Percentiles rank a stretch among this genome's conserved stretches.
These are phyloP conservation scores for Wallacemonas sp. DNA, from an alignment of 208 protist species.

Conservation along the genomic window DNA sequence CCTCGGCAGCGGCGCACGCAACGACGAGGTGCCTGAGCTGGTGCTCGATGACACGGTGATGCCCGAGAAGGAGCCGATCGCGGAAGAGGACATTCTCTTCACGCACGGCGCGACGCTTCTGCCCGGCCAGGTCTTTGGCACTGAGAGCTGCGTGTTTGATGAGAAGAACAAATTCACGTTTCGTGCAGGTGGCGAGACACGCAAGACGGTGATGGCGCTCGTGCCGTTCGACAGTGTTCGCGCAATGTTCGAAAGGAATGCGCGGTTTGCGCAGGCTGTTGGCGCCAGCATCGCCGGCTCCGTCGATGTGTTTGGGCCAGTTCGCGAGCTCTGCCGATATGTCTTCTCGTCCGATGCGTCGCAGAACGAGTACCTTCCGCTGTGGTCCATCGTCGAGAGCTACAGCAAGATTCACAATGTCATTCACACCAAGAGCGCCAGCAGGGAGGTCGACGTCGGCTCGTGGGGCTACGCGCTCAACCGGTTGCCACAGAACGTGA, in stretches of 20 bases:
- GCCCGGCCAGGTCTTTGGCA: constrained; percentile 69
- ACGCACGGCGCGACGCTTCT: constrained; percentile 56
- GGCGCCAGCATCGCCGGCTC: constrained; percentile 52
- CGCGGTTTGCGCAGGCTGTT: constrained; percentile 67
- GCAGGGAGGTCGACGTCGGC: constrained; percentile 75
- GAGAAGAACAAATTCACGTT: constrained; percentile 49
- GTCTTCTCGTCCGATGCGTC: constrained; percentile 65
- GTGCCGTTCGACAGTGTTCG: constrained; percentile 52
- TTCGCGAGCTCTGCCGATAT: constrained; percentile 80
- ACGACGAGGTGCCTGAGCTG: constrained; percentile 12
- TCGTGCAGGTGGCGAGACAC: constrained; percentile 41
- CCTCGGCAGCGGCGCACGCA: not conserved
- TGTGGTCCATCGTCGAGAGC: constrained; percentile 80
- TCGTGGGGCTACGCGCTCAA: constrained; percentile 87
- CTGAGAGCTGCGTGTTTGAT: constrained; percentile 71
- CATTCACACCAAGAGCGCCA: constrained; percentile 84
- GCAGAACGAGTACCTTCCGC: constrained; percentile 80
- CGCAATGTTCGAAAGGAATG: constrained; percentile 40
- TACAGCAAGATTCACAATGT: constrained; percentile 85
- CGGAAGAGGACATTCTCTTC: constrained; percentile 29
- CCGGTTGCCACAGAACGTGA: constrained; percentile 76
- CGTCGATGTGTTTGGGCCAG: constrained; percentile 73
- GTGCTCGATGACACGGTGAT: constrained; percentile 8
- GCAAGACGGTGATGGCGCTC: constrained; percentile 67
- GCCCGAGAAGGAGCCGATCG: constrained; percentile 16